phyloP scores from a whole-genome alignment of 2,329 filamentous ascomycete species.

The Cryphonectria carpinicola region DNA sequence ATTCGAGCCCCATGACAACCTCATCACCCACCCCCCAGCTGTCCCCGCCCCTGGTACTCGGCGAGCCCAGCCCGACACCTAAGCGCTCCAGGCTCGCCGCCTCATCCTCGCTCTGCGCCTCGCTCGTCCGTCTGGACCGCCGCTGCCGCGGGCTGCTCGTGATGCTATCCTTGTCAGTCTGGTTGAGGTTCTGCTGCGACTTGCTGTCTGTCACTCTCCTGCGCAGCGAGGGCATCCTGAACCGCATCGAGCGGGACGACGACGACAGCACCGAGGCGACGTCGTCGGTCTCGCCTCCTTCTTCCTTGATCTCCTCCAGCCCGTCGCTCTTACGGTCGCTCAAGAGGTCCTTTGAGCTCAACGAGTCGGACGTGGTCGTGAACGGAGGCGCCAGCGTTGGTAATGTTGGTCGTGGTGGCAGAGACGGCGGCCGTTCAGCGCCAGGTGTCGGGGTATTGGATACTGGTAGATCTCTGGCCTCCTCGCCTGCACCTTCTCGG shows the following conservation, averaged over 20 bases:
- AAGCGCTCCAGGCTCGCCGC: constrained; percentile 46
- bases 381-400: constrained; percentile 17
- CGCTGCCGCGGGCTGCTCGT: constrained; percentile 24
- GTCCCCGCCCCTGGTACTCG: constrained; percentile 33
- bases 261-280: constrained; percentile 54
- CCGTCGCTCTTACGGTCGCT: constrained; percentile 29
- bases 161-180: constrained; percentile 1
- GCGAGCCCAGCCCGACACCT: constrained; percentile 38
- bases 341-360: constrained; percentile 19
- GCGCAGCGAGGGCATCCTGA: constrained; percentile 46
- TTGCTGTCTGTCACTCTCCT: constrained; percentile 43
- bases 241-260: constrained; percentile 50
- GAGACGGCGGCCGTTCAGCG: constrained; percentile 30
- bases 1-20: constrained; percentile 81
- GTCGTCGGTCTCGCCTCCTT: constrained; percentile 36
- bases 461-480: constrained; percentile 19
- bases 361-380: constrained; percentile 16
- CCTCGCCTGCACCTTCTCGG: constrained; percentile 35
- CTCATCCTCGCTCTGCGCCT: constrained; percentile 48
- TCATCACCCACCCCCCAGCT: constrained; percentile 85
- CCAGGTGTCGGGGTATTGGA: constrained; percentile 30
- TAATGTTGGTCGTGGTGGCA: constrained; percentile 23
- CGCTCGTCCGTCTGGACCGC: constrained; percentile 46
- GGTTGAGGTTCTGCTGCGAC: constrained; percentile 23
- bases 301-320: constrained; percentile 24